Evolutionary conservation across 1,284 basidiomycete genomes (phyloP), one percentile per base, ranked within the genome.

Genomic region (Melampsora larici-populina): DNA sequence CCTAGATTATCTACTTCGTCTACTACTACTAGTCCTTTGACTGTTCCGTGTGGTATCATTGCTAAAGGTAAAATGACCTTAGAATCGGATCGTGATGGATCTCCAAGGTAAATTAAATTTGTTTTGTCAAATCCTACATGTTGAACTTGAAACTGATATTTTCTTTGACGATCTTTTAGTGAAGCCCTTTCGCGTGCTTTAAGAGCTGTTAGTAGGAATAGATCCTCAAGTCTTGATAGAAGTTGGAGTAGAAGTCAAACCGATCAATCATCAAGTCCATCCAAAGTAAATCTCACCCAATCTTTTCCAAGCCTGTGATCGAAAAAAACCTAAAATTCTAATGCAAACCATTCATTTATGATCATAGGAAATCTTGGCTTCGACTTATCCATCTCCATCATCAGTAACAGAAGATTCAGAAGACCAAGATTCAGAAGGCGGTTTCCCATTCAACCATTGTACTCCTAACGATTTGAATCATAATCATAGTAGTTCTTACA

Each of bases 221-320:
- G 55, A 15, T 58, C 55, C 1, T 58, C 26, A 17, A 29, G n/a
- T 15, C 55, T n/a, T 58, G n/a, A 29, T 58, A 58, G 55, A 29
- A 58, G 55, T 29, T 58, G 55, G 55, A 58, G 18, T 29, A n/a
- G 55, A 58, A 58, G 55, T 29, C n/a, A 58, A 58, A 58, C 55
- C 18, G 55, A 58, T 15, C n/a, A 58, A 58, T n/a, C 55, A 24
- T n/a, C n/a, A n/a, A 29, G 26, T n/a, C 55, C 55, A 58, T 29
- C 55, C 21, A 58, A 58, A 29, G 55, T 58, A 24, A 29, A 9
- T n/a, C 6, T 15, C 21, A 58, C 18, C 36, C 9, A 3, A 36
- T 43, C 11, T 13, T 13, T 13, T 43, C 13, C 7, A 13, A 43
- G 7, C 11, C 11, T 13, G 1, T 11, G 36, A 36, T 4, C 4